A percentile compares a stretch with the other conserved stretches of the same genome.
phyloP scores from a whole-genome alignment of 257 asterid species.

The Fraxinus quadrangulata region DNA sequence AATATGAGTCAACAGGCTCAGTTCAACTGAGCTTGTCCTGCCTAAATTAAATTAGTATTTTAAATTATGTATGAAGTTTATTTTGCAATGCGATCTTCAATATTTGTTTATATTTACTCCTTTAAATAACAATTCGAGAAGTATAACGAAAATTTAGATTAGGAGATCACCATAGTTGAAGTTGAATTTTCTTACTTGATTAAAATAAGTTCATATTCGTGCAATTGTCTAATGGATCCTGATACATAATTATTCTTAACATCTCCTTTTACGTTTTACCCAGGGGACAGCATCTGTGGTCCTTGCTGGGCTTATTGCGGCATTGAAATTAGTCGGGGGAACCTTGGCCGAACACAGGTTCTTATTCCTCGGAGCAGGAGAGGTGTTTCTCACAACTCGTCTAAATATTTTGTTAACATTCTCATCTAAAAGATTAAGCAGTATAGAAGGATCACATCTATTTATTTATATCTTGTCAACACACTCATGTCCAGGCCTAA shows the following conservation, averaged over 20 bases:
- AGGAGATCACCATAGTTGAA: background rate
- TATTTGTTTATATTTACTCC: background rate
- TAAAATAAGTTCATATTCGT: background rate
- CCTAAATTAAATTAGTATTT: background rate
- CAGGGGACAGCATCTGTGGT: conserved; percentile 99
- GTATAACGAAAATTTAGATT: background rate
- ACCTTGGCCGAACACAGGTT: conserved; percentile 79
- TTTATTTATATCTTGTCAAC: background rate
- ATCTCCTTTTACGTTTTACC: conserved; percentile 1
- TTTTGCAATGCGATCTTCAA: background rate
- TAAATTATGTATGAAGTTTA: background rate
- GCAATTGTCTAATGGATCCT: background rate
- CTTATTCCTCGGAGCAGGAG: conserved; percentile 97
- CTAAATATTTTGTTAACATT: background rate
- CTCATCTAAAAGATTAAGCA: background rate
- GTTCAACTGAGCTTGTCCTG: background rate
- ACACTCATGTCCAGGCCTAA: background rate
- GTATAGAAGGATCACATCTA: background rate
- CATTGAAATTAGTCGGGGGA: conserved; percentile 80
- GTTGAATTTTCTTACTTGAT: background rate
- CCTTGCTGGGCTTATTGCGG: conserved; percentile 86
- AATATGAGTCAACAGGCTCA: background rate
- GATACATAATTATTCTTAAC: background rate
- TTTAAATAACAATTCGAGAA: background rate
- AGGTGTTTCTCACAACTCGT: conserved; percentile 45